Evolutionary conservation across 2,329 filamentous ascomycete species (phyloP), one percentile per base, ranked within the genome.

Genomic region (Fonsecaea erecta): DNA sequence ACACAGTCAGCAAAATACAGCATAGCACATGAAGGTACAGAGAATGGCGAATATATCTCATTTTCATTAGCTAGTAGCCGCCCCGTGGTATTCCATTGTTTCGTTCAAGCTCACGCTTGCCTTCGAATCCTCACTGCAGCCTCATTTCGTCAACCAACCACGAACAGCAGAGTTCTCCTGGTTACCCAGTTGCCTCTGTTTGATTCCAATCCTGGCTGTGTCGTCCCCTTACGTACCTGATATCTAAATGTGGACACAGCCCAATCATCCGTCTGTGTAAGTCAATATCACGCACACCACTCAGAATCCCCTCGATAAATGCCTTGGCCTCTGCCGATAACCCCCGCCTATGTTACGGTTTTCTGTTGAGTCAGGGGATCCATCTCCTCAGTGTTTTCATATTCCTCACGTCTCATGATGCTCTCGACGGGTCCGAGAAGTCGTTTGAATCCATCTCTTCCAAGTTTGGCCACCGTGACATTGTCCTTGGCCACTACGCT

Each of bases 361-460:
- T 68, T 68, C 53, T 64, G 63, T 56, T 69, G 63, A 35, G 62
- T 68, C 28, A 72, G 52, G 30, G 72, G 71, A 65, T 77, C 75
- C 65, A 75, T 64, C 59, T 76, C 71, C 30, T 69, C 69, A 12
- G 63, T 59, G 34, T 53, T 64, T 34, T 70, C 69, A 71, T 82
- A 82, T 56, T 81, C 78, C 30, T 78, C 73, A 74, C 95, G 86
- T 77, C 95, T 86, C 91, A 99, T 92, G 76, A 98, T 96, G 67
- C 92, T 89, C 79, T 97, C 93, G 30, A 98, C 93, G 0, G 94
- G 93, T 1, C 95, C 95, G 35, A 99, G 82, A 73, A 99, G 81
- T 71, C 95, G 85, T 81, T 97, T 94, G 80, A 99, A 99, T 5
- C 94, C 95, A 73, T 92, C 92, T 79, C 97, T 96, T 71, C 93